Evolutionary conservation across 441 rosid species (phyloP), one percentile per base, ranked within the genome.

Genomic region (Croton laevigatus): DNA sequence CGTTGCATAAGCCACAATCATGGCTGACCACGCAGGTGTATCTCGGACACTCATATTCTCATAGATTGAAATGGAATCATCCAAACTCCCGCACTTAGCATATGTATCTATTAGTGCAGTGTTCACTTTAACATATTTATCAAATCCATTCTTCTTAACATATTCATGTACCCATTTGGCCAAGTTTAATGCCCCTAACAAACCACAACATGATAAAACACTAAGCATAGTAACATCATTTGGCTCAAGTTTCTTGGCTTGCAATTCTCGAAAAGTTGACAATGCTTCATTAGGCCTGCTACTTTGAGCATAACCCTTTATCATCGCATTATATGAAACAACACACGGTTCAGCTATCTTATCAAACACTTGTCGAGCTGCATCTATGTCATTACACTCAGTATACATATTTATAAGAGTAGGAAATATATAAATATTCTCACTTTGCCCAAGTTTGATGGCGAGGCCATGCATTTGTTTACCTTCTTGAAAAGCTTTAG

Each of bases 81-180:
- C 86, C 83, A 90, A 89, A 81, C 93, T 86, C 70, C 97, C 97
- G 7, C 93, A 90, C 75, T 92, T 92, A 0, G 91, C 90, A 81
- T 83, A 89, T 97, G 89, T 89, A 76, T 87, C 90, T 19, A 93
- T 84, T 65, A 88, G 81, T 5, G 94, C 93, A 13, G 96, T 91
- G 36, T 83, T 89, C 72, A 88, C 95, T 51, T 93, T 93, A 71
- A 88, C 80, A 72, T 72, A 79, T 69, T 79, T 78, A 81, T 85
- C 79, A 27, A 91, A 82, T 14, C 85, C 82, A 12, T 82, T 70
- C 80, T 88, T 85, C 83, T 81, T 85, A 36, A 87, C 89, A 71
- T 85, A 88, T 73, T 93, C 92, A 76, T 91, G 96, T 17, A 89
- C 79, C 95, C 98, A 93, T 73, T 85, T 93, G 68, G 97, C 97